phyloP scores from a whole-genome alignment of 2,329 filamentous ascomycete genomes.

The Phaeophleospora eucalypticola region DNA sequence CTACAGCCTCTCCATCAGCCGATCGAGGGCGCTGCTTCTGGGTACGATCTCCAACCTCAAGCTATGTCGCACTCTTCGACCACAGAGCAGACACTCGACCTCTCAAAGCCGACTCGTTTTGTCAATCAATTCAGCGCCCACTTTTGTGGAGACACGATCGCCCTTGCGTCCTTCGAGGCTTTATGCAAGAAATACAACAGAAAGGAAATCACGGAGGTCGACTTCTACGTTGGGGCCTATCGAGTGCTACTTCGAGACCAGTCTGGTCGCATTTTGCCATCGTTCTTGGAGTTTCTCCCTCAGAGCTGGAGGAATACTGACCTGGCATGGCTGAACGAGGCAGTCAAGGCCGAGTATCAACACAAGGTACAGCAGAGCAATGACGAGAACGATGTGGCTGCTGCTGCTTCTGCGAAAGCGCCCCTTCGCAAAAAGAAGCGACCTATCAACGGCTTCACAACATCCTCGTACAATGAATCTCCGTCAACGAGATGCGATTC shows the following conservation, averaged over 20 bases:
- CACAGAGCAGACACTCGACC: not conserved
- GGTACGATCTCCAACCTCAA: no score
- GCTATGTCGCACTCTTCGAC: no score
- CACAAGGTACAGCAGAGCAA: not conserved
- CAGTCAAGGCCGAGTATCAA: conserved; percentile 6
- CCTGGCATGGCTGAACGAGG: conserved; percentile 12
- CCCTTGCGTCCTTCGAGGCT: conserved; percentile 8
- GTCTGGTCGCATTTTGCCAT: conserved; percentile 9
- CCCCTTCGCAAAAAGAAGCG: conserved; percentile 13
- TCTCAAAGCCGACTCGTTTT: conserved; percentile 6
- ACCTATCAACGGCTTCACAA: conserved; percentile 16
- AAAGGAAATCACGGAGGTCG: conserved; percentile 5
- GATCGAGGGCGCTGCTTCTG: no score
- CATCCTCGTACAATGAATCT: conserved; percentile 3
- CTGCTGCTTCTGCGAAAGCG: not conserved
- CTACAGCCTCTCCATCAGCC: not conserved
- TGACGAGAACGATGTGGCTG: not conserved
- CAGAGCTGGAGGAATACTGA: conserved; percentile 12
- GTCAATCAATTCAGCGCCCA: conserved; percentile 9
- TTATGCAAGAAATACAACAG: conserved; percentile 13
- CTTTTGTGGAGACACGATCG: conserved; percentile 6
- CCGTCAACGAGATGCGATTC: not conserved
- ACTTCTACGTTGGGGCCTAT: conserved; percentile 19
- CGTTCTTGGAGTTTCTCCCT: conserved; percentile 16
- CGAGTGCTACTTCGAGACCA: conserved; percentile 13